Base-by-base conservation (phyloP, 2,329 filamentous ascomycete species). In the Chrysosporium keratinophilum region DNA sequence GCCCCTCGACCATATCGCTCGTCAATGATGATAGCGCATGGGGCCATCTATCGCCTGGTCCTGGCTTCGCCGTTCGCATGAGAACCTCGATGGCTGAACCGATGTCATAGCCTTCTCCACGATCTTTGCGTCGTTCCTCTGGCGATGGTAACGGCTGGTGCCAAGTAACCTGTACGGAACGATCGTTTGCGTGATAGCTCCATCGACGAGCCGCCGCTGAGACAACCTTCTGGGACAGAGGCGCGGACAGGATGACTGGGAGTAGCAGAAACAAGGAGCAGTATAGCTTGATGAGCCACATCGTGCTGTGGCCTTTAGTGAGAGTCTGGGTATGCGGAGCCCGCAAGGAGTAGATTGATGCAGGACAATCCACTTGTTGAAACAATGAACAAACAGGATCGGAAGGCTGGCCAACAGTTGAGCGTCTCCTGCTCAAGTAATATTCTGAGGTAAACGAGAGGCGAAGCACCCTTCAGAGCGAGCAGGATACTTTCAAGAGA, bases 31-130 rank as follows among this genome's bases (percentile, higher is more conserved):
- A 52, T 23, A 52, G 20, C 4, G 20, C 42, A 46, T 52, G 46
- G 12, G 50, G 50, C 50, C 50, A 52, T 41, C 50, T 46, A 34
- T 52, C 50, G 28, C 50, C 50, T 3, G 50, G 42, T 14, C 34
- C 14, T 6, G 50, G 37, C n/a, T 45, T 52, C n/a, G 42, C n/a
- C 15, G 50, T 42, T 3, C 42, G 41, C 6, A 34, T 52, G n/a
- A 52, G n/a, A 1, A 33, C 50, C 3, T 46, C 34, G 15, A 41
- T 1, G 19, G 15, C 37, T 12, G 3, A 33, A n/a, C 12, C 12
- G 19, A 31, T 1, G 7, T 37, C 15, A 3, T 15, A 12, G 28
- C n/a, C n/a, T 17, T 42, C 17, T 19, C 17, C 40, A 37, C 2
- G 9, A 10, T 47, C 5, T 14, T 5, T 7, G 11, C 6, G 34